phyloP scores from a whole-genome alignment of 1,284 basidiomycete species.

The Trichosporon ovoides region DNA sequence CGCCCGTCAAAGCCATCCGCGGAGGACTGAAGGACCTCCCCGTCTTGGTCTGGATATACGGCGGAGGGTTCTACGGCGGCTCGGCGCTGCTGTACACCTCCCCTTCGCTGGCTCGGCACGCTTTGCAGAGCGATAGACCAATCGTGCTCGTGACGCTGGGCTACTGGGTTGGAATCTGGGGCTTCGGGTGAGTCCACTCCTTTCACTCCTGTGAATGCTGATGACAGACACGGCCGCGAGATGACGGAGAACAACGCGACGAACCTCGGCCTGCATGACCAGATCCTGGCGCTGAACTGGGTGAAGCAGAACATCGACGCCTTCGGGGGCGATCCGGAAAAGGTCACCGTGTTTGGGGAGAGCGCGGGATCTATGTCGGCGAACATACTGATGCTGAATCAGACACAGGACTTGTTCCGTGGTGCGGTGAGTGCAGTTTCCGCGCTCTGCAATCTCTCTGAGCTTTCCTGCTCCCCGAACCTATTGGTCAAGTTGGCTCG shows the following conservation, averaged over 20 bases:
- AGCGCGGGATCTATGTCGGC: constrained; percentile 45
- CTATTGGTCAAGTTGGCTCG: no score
- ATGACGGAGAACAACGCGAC: constrained; percentile 35
- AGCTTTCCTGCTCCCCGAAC: no score
- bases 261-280: constrained; percentile 50
- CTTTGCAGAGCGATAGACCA: constrained; percentile 28
- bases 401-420: constrained; percentile 38
- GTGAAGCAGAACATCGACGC: constrained; percentile 50
- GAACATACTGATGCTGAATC: constrained; percentile 35
- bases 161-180: constrained; percentile 52
- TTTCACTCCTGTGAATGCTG: no score
- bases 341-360: constrained; percentile 48
- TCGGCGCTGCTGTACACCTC: constrained; percentile 20
- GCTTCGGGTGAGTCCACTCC: constrained; percentile 46
- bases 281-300: constrained; percentile 52
- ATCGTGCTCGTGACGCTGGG: constrained; percentile 49
- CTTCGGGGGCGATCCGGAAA: constrained; percentile 52
- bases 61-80: constrained; percentile 37
- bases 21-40: constrained; percentile 25
- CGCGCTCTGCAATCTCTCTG: no score
- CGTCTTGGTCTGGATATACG: constrained; percentile 41
- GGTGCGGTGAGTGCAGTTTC: constrained; percentile 27
- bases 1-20: constrained; percentile 18
- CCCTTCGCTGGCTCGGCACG: constrained; percentile 18
- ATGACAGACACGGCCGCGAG: constrained; percentile 34